Conservation (phyloP, 73 alveolate genomes). For the Paramecium sexaurelia region DNA sequence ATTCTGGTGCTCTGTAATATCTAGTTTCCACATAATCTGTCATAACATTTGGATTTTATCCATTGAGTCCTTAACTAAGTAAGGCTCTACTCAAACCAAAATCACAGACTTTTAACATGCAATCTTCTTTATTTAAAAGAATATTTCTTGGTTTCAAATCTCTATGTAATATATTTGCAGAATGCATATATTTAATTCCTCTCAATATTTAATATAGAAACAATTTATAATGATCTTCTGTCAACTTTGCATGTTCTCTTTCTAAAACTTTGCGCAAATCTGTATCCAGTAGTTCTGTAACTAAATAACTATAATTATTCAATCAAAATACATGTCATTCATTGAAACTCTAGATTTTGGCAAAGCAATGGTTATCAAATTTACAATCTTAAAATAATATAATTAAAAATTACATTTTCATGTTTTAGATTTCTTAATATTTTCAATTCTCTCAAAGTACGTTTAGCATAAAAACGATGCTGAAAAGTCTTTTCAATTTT, state of each 20-base stretch:
- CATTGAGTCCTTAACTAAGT: conserved; percentile 58
- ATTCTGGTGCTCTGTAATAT: conserved; percentile 77
- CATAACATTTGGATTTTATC: conserved; percentile 60
- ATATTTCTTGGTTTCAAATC: conserved; percentile 89
- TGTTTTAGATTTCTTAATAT: conserved; percentile 72
- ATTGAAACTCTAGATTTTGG: conserved; percentile 71
- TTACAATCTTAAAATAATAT: conserved; percentile 40
- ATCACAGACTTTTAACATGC: conserved; percentile 86
- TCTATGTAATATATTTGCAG: conserved; percentile 94
- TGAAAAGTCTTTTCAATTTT: conserved; percentile 64
- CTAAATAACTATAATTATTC: conserved; percentile 71
- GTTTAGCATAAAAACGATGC: conserved; percentile 67
- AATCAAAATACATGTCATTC: conserved; percentile 66
- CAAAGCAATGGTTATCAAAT: conserved; percentile 60
- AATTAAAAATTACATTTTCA: conserved; percentile 69
- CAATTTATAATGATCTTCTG: conserved; percentile 95
- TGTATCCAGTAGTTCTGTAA: conserved; percentile 97
- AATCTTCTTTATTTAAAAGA: conserved; percentile 65
- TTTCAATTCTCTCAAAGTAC: conserved; percentile 75
- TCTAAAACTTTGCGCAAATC: conserved; percentile 92
- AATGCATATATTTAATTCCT: conserved; percentile 93
- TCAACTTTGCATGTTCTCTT: conserved; percentile 88
- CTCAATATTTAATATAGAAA: conserved; percentile 93
- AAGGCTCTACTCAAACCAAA: conserved; percentile 86
- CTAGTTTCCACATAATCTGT: conserved; percentile 74